A percentile compares a stretch with the other conserved stretches of the same genome.
Conservation (phyloP, 1,139 yeast species). For the Tardiomyces blankii region DNA sequence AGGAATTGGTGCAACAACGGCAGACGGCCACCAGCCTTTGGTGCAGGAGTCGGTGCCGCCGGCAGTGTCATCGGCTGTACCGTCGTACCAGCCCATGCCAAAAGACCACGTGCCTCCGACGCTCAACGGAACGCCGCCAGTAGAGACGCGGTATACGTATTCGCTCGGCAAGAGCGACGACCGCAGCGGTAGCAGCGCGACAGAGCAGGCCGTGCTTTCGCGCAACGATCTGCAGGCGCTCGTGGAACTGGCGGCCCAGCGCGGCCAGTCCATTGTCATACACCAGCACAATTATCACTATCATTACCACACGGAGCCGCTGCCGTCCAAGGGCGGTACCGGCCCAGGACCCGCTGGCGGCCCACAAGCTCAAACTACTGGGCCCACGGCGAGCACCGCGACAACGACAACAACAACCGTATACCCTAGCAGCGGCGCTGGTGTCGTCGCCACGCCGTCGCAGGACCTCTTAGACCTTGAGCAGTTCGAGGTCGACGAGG, state of each 20-base stretch:
- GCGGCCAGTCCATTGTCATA: constrained; percentile 53
- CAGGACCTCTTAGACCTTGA: not conserved
- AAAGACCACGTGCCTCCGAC: not conserved
- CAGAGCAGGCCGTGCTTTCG: not conserved
- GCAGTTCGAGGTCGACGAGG: not conserved
- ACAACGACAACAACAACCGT: not conserved
- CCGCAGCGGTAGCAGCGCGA: not conserved
- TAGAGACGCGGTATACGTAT: not conserved
- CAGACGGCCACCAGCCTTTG: too few species aligned
- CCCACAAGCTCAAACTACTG: too few species aligned
- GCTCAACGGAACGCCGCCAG: not conserved
- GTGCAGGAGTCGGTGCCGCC: too few species aligned
- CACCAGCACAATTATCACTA: constrained; percentile 76
- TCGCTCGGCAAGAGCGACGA: not conserved
- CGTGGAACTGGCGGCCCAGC: constrained; percentile 46
- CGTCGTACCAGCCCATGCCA: not conserved
- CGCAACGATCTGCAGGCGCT: constrained; percentile 18
- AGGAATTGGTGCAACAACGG: too few species aligned
- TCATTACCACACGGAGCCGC: constrained; percentile 10
- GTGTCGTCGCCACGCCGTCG: not conserved
- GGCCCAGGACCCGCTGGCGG: too few species aligned
- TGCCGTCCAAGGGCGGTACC: constrained; percentile 1
- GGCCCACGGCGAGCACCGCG: not conserved
- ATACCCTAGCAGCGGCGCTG: not conserved
- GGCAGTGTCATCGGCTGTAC: not conserved